A percentile compares a stretch with the other conserved stretches of the same genome.
Evolutionary conservation across 2,329 filamentous ascomycete genomes (phyloP).

Genomic region (Pseudocercospora pini-densiflorae): DNA sequence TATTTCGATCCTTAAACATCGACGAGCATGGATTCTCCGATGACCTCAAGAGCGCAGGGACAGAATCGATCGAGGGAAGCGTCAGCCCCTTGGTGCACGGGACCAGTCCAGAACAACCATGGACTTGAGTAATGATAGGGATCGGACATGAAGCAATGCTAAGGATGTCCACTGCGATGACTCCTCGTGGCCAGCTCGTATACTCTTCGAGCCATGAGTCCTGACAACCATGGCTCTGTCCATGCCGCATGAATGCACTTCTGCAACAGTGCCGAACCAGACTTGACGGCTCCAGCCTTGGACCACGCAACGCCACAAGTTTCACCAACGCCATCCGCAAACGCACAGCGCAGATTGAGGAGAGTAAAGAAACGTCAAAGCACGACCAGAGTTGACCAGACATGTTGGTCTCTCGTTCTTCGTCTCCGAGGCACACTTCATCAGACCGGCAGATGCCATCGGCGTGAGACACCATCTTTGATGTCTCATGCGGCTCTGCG

Average conservation of each 20-base stretch:
- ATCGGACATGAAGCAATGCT: background rate
- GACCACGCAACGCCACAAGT: background rate
- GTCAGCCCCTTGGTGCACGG: conserved; percentile 26
- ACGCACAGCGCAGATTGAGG: background rate
- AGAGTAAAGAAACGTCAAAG: background rate
- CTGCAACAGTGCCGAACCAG: background rate
- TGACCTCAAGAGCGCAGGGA: conserved; percentile 26
- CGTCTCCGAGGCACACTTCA: background rate
- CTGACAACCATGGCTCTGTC: background rate
- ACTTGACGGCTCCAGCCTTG: background rate
- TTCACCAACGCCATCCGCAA: background rate
- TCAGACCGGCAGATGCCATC: background rate
- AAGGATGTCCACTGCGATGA: background rate
- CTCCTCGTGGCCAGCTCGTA: background rate
- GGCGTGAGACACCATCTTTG: background rate
- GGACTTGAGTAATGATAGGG: conserved; percentile 3
- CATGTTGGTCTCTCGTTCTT: background rate
- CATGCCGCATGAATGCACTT: background rate
- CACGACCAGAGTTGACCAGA: background rate
- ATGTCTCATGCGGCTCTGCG: background rate
- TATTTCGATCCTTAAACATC: conserved; percentile 46
- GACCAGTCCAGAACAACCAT: conserved; percentile 30
- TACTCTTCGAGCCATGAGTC: background rate
- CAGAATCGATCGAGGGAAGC: conserved; percentile 21
- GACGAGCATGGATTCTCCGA: conserved; percentile 31